Percentiles rank a stretch among this genome's conserved stretches.
phyloP scores from a whole-genome alignment of 2,329 filamentous ascomycete genomes.

The Calonectria ilicicola region DNA sequence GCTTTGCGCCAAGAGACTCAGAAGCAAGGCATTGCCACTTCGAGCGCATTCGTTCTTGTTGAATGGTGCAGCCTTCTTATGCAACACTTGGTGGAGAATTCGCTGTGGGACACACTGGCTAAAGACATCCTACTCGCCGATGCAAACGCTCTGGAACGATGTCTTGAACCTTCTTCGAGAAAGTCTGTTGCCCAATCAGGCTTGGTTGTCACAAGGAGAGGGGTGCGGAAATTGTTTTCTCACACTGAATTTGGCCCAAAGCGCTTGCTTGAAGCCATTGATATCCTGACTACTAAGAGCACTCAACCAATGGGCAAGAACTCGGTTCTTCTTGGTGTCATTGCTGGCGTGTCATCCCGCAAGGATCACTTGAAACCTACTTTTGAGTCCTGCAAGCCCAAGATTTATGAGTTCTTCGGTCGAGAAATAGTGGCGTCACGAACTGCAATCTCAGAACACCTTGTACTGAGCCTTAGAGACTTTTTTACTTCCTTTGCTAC shows the following conservation, averaged over 20 bases:
- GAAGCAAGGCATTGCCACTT: slow-evolving; percentile 81
- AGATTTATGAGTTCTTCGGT: slow-evolving; percentile 85
- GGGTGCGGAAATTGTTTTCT: slow-evolving; percentile 79
- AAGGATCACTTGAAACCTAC: slow-evolving; percentile 71
- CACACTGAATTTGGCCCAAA: slow-evolving; percentile 66
- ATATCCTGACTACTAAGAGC: slow-evolving; percentile 76
- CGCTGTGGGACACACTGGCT: slow-evolving; percentile 74
- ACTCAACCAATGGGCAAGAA: slow-evolving; percentile 75
- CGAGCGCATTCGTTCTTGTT: slow-evolving; percentile 87
- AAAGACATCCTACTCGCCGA: slow-evolving; percentile 75
- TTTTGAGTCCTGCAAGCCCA: slow-evolving; percentile 73
- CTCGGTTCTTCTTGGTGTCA: slow-evolving; percentile 82
- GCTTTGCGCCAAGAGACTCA: slow-evolving; percentile 78
- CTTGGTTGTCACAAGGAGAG: slow-evolving; percentile 81
- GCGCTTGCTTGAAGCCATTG: slow-evolving; percentile 72
- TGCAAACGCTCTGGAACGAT: slow-evolving; percentile 82
- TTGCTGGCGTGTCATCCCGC: slow-evolving; percentile 87
- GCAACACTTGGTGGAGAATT: slow-evolving; percentile 73
- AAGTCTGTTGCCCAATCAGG: slow-evolving; percentile 78
- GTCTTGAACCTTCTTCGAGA: slow-evolving; percentile 74
- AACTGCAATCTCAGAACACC: slow-evolving; percentile 75
- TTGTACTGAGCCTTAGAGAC: slow-evolving; percentile 79
- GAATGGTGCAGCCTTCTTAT: slow-evolving; percentile 90
- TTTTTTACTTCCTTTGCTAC: slow-evolving; percentile 85
- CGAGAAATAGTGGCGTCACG: slow-evolving; percentile 88